These are phyloP conservation scores for Candida khao-thaluensis DNA, from an alignment of 805 yeast species.

Conservation along the genomic window DNA sequence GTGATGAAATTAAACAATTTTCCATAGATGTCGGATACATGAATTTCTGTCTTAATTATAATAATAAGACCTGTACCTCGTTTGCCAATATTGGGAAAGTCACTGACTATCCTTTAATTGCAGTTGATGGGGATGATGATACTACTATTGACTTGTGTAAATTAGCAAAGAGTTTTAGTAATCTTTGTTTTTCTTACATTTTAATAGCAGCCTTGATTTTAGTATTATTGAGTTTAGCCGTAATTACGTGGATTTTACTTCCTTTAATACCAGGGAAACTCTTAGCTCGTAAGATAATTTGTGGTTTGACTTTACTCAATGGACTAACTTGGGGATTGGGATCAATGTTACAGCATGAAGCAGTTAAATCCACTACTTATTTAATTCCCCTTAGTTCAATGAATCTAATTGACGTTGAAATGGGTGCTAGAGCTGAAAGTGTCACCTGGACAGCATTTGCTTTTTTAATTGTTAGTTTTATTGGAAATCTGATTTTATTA, in stretches of 20 bases:
- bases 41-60: constrained; percentile 51
- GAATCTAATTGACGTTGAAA: constrained; percentile 42
- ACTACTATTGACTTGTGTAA: constrained; percentile 42
- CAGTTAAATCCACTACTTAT: constrained; percentile 43
- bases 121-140: constrained; percentile 10
- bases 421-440: constrained; percentile 53
- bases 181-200: constrained; percentile 54
- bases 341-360: constrained; percentile 62
- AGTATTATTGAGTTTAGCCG: constrained; percentile 37
- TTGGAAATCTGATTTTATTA: constrained; percentile 33
- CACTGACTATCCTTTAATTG: constrained; percentile 13
- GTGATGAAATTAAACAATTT: constrained; percentile 38
- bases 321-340: constrained; percentile 62
- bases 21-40: constrained; percentile 53
- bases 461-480: constrained; percentile 41
- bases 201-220: constrained; percentile 50
- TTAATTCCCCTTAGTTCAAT: constrained; percentile 51
- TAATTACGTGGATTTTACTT: constrained; percentile 29
- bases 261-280: constrained; percentile 51
- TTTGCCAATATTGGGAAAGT: constrained; percentile 25
- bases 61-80: constrained; percentile 35
- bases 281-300: constrained; percentile 20
- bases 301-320: constrained; percentile 33
- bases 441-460: constrained; percentile 64
- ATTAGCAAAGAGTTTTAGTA: constrained; percentile 45